Conservation (phyloP, 129 eudicot species). For the Solidago caesia region DNA sequence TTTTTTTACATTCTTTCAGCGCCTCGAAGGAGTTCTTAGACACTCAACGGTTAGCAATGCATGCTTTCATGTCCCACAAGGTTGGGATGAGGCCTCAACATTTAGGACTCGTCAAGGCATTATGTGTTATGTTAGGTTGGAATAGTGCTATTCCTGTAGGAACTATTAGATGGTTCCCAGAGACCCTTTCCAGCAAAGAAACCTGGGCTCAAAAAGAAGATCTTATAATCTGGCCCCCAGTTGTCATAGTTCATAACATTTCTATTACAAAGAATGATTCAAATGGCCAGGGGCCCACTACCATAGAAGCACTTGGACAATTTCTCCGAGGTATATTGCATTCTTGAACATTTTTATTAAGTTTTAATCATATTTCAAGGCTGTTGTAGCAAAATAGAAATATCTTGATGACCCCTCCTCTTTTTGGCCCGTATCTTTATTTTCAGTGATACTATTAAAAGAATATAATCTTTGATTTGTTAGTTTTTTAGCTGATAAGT, state of each 20-base stretch:
- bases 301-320: slow-evolving; percentile 46
- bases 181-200: slow-evolving; percentile 39
- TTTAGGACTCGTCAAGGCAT: slow-evolving; percentile 64
- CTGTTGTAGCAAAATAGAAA: too few relatives aligned
- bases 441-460: too few relatives aligned
- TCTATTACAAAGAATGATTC: slow-evolving; percentile 22
- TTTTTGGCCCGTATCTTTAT: too few relatives aligned
- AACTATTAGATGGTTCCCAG: slow-evolving; percentile 46
- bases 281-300: slow-evolving; percentile 34
- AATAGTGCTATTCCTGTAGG: slow-evolving; percentile 35
- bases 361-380: not conserved
- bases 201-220: slow-evolving; percentile 60
- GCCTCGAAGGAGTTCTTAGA: slow-evolving; percentile 57
- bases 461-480: too few relatives aligned
- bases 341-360: not conserved
- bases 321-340: slow-evolving; percentile 51
- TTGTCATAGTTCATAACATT: slow-evolving; percentile 48
- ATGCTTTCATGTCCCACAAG: slow-evolving; percentile 68
- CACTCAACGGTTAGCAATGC: slow-evolving; percentile 56
- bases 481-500: too few relatives aligned
- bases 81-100: slow-evolving; percentile 63
- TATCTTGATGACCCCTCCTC: too few relatives aligned
- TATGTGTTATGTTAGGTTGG: slow-evolving; percentile 81
- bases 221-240: slow-evolving; percentile 77
- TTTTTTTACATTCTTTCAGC: slow-evolving; percentile 39